Base-by-base conservation (phyloP, 2,329 filamentous ascomycete species). In the Penicillium sp. region DNA sequence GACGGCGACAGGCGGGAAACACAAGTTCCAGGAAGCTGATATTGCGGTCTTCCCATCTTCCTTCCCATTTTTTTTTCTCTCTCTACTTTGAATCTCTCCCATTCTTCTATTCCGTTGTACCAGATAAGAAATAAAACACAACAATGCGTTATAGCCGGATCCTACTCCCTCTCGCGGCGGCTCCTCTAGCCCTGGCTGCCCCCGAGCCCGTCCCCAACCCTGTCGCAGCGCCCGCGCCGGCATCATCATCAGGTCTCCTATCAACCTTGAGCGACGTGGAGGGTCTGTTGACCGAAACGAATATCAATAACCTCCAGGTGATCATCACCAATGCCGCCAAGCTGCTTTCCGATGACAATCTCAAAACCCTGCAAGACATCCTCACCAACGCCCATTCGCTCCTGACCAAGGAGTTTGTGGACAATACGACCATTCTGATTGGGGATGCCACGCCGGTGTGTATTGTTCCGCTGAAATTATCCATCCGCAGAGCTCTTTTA, bases 371-470 rank as follows among this genome's bases (percentile, higher is more conserved):
- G 33, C 48, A 56, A 11, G 54, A 56, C 36, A 55, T 60, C 18
- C 40, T 60, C 35, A 46, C 30, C 30, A 60, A 57, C 32, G 57
- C 57, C 4, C 51, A 59, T 39, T 25, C 31, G 1, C 34, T 60
- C 26, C 38, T 60, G 41, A 56, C 57, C 14, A 47, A 47, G 35
- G 45, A 52, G 16, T 60, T 60, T 45, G 57, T 60, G 13, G 48
- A 50, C 34, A 54, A 60, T 23, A 64, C 62, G 4, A 51, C 51
- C 2, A 56, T 53, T 2, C 38, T 64, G 28, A 58, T 64, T 33
- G 55, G 50, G 6, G 61, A 63, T 56, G 61, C 60, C 13, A 56
- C 58, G 18, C 62, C 62, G 46, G 62, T 64, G 48, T 29, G 58
- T 48, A 15, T 20, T 30, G n/a, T n/a, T n/a, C n/a, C n/a, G n/a